Conservation (phyloP, 306 rosid genomes). For the Elaeagnus macrophylla region DNA sequence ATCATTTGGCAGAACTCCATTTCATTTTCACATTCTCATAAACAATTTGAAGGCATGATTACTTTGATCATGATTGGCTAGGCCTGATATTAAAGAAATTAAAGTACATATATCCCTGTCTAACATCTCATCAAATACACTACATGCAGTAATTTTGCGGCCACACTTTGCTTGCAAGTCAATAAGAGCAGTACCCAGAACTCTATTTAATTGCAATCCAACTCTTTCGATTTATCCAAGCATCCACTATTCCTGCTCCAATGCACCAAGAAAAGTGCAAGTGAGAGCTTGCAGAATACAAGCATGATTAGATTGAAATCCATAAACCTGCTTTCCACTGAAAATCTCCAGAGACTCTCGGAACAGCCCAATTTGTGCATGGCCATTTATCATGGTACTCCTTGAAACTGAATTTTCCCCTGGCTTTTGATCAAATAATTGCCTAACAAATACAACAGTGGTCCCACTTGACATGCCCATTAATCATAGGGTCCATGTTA, state of each 20-base stretch:
- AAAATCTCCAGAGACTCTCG: constrained; percentile 40
- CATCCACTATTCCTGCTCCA: constrained; percentile 48
- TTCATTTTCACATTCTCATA: constrained; percentile 22
- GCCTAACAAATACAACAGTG: constrained; percentile 20
- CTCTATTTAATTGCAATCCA: constrained; percentile 21
- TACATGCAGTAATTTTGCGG: constrained; percentile 23
- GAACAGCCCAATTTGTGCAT: constrained; percentile 34
- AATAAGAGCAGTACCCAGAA: constrained; percentile 36
- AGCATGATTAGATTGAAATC: constrained; percentile 26
- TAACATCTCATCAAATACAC: constrained; percentile 28
- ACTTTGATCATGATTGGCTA: constrained; percentile 33
- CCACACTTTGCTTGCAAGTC: constrained; percentile 45
- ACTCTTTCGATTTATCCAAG: constrained; percentile 29
- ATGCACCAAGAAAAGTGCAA: constrained; percentile 37
- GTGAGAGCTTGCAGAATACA: constrained; percentile 32
- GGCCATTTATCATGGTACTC: constrained; percentile 41
- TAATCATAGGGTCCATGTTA: constrained; percentile 39
- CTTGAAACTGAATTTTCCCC: constrained; percentile 34
- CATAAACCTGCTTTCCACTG: constrained; percentile 27
- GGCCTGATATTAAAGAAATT: constrained; percentile 37
- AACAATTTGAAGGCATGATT: constrained; percentile 27
- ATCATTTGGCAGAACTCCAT: constrained; percentile 38
- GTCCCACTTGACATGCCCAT: constrained; percentile 29
- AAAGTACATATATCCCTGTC: constrained; percentile 34
- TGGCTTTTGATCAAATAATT: constrained; percentile 35